These are phyloP conservation scores for Clarireedia monteithiana DNA, from an alignment of 2,329 filamentous ascomycete species.

Conservation along the genomic window DNA sequence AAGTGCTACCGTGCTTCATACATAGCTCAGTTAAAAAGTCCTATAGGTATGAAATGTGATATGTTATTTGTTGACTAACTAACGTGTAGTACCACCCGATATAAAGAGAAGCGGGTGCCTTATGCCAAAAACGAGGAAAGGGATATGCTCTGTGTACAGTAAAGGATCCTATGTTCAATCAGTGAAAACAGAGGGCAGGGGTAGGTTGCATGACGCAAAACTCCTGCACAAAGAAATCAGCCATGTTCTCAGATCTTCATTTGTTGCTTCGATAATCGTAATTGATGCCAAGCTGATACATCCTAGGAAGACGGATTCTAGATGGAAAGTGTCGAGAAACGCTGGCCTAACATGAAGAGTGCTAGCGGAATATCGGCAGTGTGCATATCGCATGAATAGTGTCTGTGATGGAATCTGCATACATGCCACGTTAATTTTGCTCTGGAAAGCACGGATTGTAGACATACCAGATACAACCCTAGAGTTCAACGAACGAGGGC, in stretches of 20 bases:
- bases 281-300: not conserved
- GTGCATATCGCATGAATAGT: slow-evolving; percentile 6
- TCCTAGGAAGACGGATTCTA: slow-evolving; percentile 1
- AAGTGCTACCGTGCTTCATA: not conserved
- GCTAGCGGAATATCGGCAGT: not conserved
- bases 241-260: slow-evolving; percentile 17
- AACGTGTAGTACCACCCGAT: not conserved
- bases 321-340: not conserved
- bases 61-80: not conserved
- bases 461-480: slow-evolving; percentile 24
- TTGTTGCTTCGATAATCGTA: slow-evolving; percentile 1
- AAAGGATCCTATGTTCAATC: slow-evolving; percentile 26
- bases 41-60: not conserved
- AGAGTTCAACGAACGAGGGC: slow-evolving; percentile 18
- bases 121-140: not conserved
- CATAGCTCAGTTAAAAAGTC: not conserved
- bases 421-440: not conserved
- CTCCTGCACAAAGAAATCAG: slow-evolving; percentile 27
- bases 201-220: slow-evolving; percentile 9
- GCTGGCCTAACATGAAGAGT: not conserved
- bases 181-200: slow-evolving; percentile 15
- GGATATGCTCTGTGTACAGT: slow-evolving; percentile 13
- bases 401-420: slow-evolving; percentile 10
- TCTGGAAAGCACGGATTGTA: not conserved
- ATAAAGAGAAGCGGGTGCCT: not conserved